Conservation (phyloP, 164 flowering plant genomes). For the Dillenia turbinata region DNA sequence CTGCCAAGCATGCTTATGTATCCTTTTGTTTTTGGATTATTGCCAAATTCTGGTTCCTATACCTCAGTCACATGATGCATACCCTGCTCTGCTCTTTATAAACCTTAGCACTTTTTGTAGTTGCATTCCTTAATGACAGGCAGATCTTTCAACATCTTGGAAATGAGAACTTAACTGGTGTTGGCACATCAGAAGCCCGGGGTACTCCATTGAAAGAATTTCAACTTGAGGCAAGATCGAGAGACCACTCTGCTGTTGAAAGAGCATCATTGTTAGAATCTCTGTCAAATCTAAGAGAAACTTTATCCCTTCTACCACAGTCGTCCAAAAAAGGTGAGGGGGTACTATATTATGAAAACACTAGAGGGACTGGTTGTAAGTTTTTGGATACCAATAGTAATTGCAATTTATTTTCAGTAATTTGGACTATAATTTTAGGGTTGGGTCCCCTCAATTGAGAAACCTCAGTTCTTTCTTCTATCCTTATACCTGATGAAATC, state of each 20-base stretch:
- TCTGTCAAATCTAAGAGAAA: constrained; percentile 29
- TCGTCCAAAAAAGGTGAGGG: constrained; percentile 24
- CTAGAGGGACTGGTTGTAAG: constrained; percentile 27
- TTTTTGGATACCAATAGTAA: constrained; percentile 20
- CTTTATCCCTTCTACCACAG: constrained; percentile 28
- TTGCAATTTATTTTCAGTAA: not conserved
- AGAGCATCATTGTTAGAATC: constrained; percentile 60
- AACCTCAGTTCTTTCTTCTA: constrained; percentile 28
- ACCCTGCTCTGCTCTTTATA: not conserved
- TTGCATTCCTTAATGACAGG: constrained; percentile 24
- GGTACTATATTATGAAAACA: constrained; percentile 27
- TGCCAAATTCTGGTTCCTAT: too few relatives aligned
- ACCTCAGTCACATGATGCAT: not conserved
- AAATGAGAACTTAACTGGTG: constrained; percentile 24
- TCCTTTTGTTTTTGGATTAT: constrained; percentile 29
- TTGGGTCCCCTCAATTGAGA: constrained; percentile 31
- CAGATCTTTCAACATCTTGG: constrained; percentile 56
- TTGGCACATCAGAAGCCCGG: constrained; percentile 43
- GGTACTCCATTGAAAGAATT: constrained; percentile 34
- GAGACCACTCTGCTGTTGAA: constrained; percentile 42
- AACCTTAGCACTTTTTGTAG: not conserved
- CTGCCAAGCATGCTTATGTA: constrained; percentile 64
- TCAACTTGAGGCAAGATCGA: constrained; percentile 37
- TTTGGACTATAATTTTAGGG: not conserved
- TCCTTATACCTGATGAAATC: constrained; percentile 20